Conservation (phyloP, 139 green algal genomes). For the Gonium pectorale region DNA sequence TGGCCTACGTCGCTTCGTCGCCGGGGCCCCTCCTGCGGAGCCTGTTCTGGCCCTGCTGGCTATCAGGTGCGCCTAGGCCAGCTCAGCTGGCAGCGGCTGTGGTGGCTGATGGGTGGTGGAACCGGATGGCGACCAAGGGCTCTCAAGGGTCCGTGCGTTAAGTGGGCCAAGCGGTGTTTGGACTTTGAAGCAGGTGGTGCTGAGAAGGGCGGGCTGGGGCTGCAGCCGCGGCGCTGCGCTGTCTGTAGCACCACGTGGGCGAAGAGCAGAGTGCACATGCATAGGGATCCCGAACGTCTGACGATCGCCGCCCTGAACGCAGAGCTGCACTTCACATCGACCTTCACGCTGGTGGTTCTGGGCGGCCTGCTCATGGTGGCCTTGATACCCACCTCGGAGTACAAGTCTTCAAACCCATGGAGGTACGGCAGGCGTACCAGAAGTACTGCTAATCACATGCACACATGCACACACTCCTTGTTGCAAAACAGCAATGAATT, state of each 20-base stretch:
- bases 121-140: too few relatives aligned
- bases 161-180: too few relatives aligned
- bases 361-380: neutral
- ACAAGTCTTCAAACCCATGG: neutral
- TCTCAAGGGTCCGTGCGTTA: too few relatives aligned
- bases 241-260: neutral
- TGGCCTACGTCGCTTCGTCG: neutral
- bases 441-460: neutral
- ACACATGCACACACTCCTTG: neutral
- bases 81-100: neutral
- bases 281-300: neutral
- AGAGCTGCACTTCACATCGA: slow-evolving; percentile 10
- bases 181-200: too few relatives aligned
- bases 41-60: slow-evolving; percentile 3
- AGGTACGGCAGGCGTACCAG: neutral
- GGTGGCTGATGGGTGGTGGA: too few relatives aligned
- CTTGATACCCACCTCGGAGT: neutral
- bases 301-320: neutral
- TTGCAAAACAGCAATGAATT: neutral
- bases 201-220: too few relatives aligned
- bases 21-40: slow-evolving; percentile 8
- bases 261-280: too few relatives aligned
- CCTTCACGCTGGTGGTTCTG: neutral
- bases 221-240: neutral
- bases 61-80: neutral